Base-by-base conservation (phyloP, 441 rosid genomes). In the Croton setiger region DNA sequence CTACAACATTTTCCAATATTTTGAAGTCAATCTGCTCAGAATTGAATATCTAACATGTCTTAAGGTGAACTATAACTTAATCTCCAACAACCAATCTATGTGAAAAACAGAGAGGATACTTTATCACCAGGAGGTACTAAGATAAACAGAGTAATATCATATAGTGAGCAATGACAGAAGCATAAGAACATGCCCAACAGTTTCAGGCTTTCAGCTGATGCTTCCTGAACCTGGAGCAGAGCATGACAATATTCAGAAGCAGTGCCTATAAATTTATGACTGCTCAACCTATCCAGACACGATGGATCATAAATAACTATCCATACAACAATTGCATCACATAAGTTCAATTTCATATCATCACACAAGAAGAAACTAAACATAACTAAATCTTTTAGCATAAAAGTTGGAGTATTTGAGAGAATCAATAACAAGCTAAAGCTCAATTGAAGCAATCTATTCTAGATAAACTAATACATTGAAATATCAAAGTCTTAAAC, bases 401-500 rank as follows among this genome's bases (percentile, higher is more conserved):
- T n/a, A 36, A 48, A 20, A 53, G 10, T 23, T 0, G 8, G 13
- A 20, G 7, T 21, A 53, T 14, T 18, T 13, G 54, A n/a, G 27
- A 21, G 27, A 21, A 39, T 53, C 37, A 56, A 11, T 10, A 12
- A 39, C 37, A 66, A 39, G 39, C 56, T 45, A 8, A 45, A n/a
- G 5, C 41, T 62, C 49, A 51, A 60, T 0, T 37, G 51, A 7
- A 31, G 63, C 33, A 7, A 45, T 33, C 67, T 21, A 68, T 45
- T 48, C 33, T 45, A 45, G 44, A n/a, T 18, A 61, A 60, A 36
- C 14, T 52, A 21, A 7, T 55, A 71, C 64, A 56, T 47, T 11
- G 4, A 7, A 66, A 52, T 36, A 62, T 54, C 49, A 31, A 0
- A 61, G 62, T 54, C 63, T 33, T 60, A 68, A 33, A 74, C 23